Evolutionary conservation across 1,139 yeast genomes (phyloP).

Genomic region (Meyerozyma elateridarum): DNA sequence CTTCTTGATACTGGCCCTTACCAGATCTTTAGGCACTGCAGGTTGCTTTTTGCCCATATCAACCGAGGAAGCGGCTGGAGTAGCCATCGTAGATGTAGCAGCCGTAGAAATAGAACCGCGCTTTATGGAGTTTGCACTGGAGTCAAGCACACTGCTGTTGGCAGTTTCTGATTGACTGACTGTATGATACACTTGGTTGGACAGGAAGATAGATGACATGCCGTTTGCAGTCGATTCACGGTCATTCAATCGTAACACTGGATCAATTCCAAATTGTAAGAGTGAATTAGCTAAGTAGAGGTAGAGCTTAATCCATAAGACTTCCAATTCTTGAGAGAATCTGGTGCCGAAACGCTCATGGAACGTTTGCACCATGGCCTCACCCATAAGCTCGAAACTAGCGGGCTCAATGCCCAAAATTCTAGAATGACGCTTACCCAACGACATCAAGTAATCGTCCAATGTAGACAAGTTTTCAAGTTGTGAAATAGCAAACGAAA

Average conservation of each 20-base stretch:
- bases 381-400: constrained; percentile 75
- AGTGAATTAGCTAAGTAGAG: constrained; percentile 61
- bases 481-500: constrained; percentile 54
- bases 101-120: constrained; percentile 6
- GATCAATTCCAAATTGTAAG: constrained; percentile 63
- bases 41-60: constrained; percentile 6
- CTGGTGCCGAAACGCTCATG: constrained; percentile 55
- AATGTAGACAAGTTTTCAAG: constrained; percentile 37
- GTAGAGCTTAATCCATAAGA: constrained; percentile 69
- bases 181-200: constrained; percentile 1
- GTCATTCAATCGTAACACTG: constrained; percentile 29
- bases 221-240: constrained; percentile 1
- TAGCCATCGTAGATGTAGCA: constrained; percentile 5
- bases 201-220: background rate
- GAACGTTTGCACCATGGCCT: constrained; percentile 69
- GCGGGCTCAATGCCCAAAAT: constrained; percentile 70
- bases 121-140: no score
- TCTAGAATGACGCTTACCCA: constrained; percentile 75
- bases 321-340: constrained; percentile 49
- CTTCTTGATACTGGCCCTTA: constrained; percentile 21
- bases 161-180: background rate
- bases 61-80: constrained; percentile 3
- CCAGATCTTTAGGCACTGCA: constrained; percentile 8
- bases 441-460: constrained; percentile 55
- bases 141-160: background rate